Conservation (phyloP, 169 alveolate genomes). For the Ichthyophthirius multifiliis region DNA sequence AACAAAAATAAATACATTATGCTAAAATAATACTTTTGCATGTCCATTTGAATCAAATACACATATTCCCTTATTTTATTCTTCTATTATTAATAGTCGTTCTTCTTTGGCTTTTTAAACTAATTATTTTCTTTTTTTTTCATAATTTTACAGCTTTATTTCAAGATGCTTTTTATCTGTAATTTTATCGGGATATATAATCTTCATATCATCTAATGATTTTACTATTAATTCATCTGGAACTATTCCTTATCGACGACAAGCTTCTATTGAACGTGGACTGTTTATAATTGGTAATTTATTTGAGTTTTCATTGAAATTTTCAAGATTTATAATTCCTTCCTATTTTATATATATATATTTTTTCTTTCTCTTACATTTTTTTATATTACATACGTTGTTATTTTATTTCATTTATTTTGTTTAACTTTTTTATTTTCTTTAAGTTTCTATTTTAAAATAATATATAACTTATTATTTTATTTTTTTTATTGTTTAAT, state of each 20-base stretch:
- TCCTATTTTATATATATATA: not conserved
- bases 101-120: conserved; percentile 29
- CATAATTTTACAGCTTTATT: conserved; percentile 13
- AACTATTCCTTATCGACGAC: conserved; percentile 61
- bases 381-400: no score
- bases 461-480: no score
- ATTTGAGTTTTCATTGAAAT: conserved; percentile 23
- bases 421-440: no score
- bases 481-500: no score
- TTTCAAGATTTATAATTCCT: conserved; percentile 22
- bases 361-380: no score
- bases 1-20: not conserved
- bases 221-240: conserved; percentile 45
- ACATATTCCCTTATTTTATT: conserved; percentile 15
- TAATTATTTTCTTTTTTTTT: conserved; percentile 31
- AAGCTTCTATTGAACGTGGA: conserved; percentile 68
- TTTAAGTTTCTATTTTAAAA: no score
- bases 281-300: conserved; percentile 33
- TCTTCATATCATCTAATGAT: conserved; percentile 34
- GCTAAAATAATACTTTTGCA: not conserved
- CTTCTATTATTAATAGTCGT: conserved; percentile 17
- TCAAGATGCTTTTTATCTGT: conserved; percentile 19
- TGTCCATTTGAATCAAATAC: not conserved
- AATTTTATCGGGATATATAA: not conserved
- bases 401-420: no score